phyloP scores from a whole-genome alignment of 108 stramenopile genomes.

The Bacterosira constricta region DNA sequence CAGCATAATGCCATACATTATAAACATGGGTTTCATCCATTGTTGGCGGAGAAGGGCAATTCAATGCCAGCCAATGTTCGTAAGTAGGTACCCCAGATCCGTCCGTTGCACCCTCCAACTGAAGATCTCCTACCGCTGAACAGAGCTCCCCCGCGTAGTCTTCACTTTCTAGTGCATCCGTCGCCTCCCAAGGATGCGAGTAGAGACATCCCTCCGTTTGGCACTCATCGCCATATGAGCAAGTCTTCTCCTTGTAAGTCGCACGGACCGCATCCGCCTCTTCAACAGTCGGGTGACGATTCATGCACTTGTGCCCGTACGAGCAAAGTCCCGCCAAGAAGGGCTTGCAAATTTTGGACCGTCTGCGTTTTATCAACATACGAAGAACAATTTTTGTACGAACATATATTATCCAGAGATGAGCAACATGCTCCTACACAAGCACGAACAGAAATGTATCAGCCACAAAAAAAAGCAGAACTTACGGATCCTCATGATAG shows the following conservation, averaged over 20 bases:
- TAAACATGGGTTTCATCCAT: conserved; percentile 38
- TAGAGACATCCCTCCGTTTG: conserved; percentile 82
- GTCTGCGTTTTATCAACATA: too few species aligned
- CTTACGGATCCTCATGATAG: conserved; percentile 64
- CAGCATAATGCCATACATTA: conserved; percentile 45
- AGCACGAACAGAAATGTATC: neutral
- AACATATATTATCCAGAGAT: too few species aligned
- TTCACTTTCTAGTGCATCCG: conserved; percentile 6
- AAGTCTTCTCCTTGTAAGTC: conserved; percentile 67
- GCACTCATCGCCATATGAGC: conserved; percentile 78
- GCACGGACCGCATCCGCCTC: conserved; percentile 66
- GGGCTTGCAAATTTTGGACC: conserved; percentile 61
- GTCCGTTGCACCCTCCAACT: conserved; percentile 5
- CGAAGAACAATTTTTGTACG: too few species aligned
- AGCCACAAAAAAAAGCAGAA: neutral
- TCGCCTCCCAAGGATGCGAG: conserved; percentile 69
- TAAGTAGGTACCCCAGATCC: conserved; percentile 25
- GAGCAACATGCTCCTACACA: neutral
- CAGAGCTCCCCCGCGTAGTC: neutral
- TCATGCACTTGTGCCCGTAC: conserved; percentile 67
- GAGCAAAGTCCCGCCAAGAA: conserved; percentile 81
- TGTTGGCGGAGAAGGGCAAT: conserved; percentile 42
- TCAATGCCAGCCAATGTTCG: conserved; percentile 43
- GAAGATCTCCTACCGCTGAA: conserved; percentile 5
- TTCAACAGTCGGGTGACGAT: conserved; percentile 73